Evolutionary conservation across 169 alveolate species (phyloP), one percentile per base, ranked within the genome.

Genomic region (Babesia sp.): DNA sequence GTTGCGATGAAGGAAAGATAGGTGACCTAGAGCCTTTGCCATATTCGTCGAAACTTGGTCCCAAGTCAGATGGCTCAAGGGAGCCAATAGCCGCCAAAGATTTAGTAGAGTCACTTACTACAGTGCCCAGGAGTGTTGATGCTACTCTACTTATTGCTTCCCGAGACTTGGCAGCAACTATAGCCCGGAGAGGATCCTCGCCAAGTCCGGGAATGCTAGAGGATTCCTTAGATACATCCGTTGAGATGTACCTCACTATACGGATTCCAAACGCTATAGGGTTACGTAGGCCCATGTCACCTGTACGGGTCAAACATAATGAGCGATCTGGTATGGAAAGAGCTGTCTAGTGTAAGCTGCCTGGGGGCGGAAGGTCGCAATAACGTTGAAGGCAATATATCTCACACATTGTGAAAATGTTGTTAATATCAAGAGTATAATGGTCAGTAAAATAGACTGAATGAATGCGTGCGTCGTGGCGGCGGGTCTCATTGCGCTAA

Each of bases 141-240:
- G 29, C 48, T 4, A 9, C 69, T 11, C 69, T 58, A 26, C 1
- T 1, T 3, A 58, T 29, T 7, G 51, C 46, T 14, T 46, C 22
- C 37, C 51, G 46, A 12, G 69, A 58, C n/a, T 14, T 39, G 5
- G 69, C 69, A n/a, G 33, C 29, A 4, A 29, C 46, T 51, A 58
- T 5, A 18, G 69, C 69, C 31, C 12, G 22, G 5, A 36, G 28
- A 33, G n/a, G 34, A 36, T 39, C 7, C 33, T 6, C 51, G 34
- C 24, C n/a, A n/a, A 24, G 53, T 8, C 9, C 37, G 31, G 54
- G 14, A 39, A 6, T 16, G 16, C 34, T 33, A 16, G 54, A 39
- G 22, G 53, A 9, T n/a, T 39, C 69, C 46, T 16, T 36, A 22
- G 46, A 22, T 7, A 36, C 53, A 4, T 6, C 53, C 51, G n/a